Evolutionary conservation across 73 alveolate species (phyloP).

Genomic region (Halteria grandinella): DNA sequence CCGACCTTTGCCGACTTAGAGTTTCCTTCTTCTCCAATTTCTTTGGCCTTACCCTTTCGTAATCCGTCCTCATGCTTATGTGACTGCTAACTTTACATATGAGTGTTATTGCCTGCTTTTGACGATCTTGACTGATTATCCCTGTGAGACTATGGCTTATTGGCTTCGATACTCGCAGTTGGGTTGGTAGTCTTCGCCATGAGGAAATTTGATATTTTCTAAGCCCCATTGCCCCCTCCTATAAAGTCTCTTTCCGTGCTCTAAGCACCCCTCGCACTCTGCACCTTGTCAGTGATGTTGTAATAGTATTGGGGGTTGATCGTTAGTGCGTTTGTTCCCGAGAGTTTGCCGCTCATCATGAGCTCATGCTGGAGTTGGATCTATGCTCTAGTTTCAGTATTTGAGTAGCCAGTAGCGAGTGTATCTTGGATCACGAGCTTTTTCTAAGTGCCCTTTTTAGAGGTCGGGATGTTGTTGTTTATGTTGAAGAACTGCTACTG

Average conservation of each 20-base stretch:
- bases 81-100: no score
- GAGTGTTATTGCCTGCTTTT: no score
- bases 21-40: slow-evolving; percentile 15
- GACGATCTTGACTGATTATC: no score
- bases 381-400: no score
- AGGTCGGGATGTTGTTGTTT: slow-evolving; percentile 32
- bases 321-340: not conserved
- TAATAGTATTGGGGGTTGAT: slow-evolving; percentile 9
- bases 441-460: slow-evolving; percentile 44
- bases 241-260: no score
- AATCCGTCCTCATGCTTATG: no score
- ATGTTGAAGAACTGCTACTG: not conserved
- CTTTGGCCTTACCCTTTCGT: slow-evolving; percentile 18
- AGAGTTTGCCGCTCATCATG: slow-evolving; percentile 16
- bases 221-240: no score
- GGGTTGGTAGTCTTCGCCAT: no score
- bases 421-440: slow-evolving; percentile 11
- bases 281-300: slow-evolving; percentile 16
- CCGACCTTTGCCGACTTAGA: no score
- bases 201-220: no score
- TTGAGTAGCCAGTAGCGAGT: not conserved
- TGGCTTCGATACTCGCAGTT: no score
- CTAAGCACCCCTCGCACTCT: slow-evolving; percentile 61
- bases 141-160: no score
- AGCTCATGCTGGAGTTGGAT: slow-evolving; percentile 11